phyloP scores from a whole-genome alignment of 2,329 filamentous ascomycete species.

The Aureobasidium sp. region DNA sequence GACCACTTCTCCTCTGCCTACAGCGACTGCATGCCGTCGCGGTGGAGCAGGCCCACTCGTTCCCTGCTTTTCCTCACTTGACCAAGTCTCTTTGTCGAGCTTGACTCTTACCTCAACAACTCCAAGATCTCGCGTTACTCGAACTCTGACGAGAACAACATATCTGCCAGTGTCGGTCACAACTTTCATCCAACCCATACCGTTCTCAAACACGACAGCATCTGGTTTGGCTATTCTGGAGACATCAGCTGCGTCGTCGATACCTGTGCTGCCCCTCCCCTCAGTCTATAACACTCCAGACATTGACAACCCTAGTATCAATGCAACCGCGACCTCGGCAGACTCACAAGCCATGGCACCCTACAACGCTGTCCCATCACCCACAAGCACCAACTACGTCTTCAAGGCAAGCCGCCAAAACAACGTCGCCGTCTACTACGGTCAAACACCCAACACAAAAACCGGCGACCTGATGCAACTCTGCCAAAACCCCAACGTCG shows the following conservation, averaged over 20 bases:
- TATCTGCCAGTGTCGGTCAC: background rate
- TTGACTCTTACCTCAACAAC: background rate
- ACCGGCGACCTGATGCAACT: constrained; percentile 22
- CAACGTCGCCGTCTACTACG: constrained; percentile 30
- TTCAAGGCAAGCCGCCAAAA: constrained; percentile 21
- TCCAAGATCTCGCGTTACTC: background rate
- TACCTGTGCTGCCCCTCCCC: background rate
- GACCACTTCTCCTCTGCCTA: background rate
- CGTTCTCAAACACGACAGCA: background rate
- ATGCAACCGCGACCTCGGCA: background rate
- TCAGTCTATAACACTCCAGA: background rate
- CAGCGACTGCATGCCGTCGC: background rate
- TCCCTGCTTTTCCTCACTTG: background rate
- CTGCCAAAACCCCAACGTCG: constrained; percentile 27
- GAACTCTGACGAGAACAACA: background rate
- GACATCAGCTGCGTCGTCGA: background rate
- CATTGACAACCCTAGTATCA: background rate
- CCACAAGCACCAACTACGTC: constrained; percentile 15
- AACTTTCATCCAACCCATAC: background rate
- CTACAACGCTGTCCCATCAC: background rate
- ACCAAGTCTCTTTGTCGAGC: background rate
- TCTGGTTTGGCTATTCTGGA: background rate
- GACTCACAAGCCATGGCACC: background rate
- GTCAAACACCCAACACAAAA: constrained; percentile 21
- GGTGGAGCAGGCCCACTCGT: background rate